phyloP scores from a whole-genome alignment of 306 rosid genomes.

The Sophora flavescens region DNA sequence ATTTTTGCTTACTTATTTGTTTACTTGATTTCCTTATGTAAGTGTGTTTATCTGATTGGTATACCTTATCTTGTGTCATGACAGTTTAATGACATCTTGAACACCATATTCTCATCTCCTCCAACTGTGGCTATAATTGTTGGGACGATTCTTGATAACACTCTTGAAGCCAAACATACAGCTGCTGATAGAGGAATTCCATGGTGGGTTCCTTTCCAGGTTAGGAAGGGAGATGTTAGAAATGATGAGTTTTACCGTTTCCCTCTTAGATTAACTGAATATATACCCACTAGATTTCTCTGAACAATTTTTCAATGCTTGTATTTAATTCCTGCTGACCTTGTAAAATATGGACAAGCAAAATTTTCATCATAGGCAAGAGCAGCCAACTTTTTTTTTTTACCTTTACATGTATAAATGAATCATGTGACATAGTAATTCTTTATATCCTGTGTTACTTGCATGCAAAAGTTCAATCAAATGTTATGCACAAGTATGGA shows the following conservation, averaged over 20 bases:
- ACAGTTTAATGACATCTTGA: constrained; percentile 88
- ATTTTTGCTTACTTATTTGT: not conserved
- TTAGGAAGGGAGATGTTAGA: constrained; percentile 77
- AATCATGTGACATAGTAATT: constrained; percentile 33
- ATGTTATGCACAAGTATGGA: not conserved
- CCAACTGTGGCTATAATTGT: constrained; percentile 85
- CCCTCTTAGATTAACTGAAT: constrained; percentile 73
- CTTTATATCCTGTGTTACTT: not conserved
- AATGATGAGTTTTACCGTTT: constrained; percentile 77
- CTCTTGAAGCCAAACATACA: constrained; percentile 64
- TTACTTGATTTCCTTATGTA: not conserved
- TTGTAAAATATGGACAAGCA: constrained; percentile 40
- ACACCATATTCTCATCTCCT: constrained; percentile 90
- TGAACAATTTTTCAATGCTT: constrained; percentile 33
- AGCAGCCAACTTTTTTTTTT: constrained; percentile 25
- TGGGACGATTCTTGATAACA: constrained; percentile 83
- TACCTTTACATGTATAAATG: constrained; percentile 36
- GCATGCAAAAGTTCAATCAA: constrained; percentile 13
- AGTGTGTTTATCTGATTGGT: constrained; percentile 33
- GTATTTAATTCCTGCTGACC: constrained; percentile 35
- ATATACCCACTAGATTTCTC: constrained; percentile 70
- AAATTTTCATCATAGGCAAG: constrained; percentile 22
- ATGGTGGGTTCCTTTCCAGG: constrained; percentile 91
- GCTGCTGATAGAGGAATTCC: constrained; percentile 74
- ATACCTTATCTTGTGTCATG: constrained; percentile 10